Base-by-base conservation (phyloP, 768 basidiomycete genomes). In the Trichaptum fuscoviolaceum region DNA sequence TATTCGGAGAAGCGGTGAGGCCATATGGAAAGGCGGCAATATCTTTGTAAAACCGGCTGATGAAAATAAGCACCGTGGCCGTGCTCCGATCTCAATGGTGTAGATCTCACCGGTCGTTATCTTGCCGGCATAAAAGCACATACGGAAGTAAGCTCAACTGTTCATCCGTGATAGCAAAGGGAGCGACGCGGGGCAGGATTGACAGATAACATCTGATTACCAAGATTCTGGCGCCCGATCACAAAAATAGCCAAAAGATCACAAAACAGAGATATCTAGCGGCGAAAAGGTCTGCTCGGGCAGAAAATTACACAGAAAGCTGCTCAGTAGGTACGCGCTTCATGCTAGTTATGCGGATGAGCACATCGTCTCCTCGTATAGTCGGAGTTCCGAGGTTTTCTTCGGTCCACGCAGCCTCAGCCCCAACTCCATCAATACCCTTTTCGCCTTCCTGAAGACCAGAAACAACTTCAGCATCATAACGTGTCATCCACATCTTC, bases 351-450 rank as follows among this genome's bases (percentile, higher is more conserved):
- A 61, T 3, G 24, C 30, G 24, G 30, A 61, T 34, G 24, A 12
- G 15, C 10, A 61, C 59, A 23, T 61, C 59, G 10, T 61, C 23
- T 34, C 59, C 59, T 20, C 59, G 24, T 12, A 61, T 17, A 25
- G 59, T 34, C 24, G 59, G 59, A 15, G 59, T 61, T 15, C 59
- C 59, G 59, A 61, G 30, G 23, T 61, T 61, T 34, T 61, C 59
- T 18, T 61, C 59, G 24, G 59, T 61, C 59, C 59, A 61, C 25
- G 59, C 59, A 61, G 59, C 59, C 59, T 61, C 59, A 25, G 15
- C 59, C 23, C 59, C 59, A 61, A 20, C 59, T 6, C 59, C 59
- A 61, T 61, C 59, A 61, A 61, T 20, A 5, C 59, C 59, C 30
- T 61, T 61, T 23, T 12, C 23, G 5, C 59, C 59, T 23, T 61